Percentiles rank a stretch among this genome's conserved stretches.
Conservation (phyloP, 352 stramenopile species). For the Thalassiosira livingstoniorum region DNA sequence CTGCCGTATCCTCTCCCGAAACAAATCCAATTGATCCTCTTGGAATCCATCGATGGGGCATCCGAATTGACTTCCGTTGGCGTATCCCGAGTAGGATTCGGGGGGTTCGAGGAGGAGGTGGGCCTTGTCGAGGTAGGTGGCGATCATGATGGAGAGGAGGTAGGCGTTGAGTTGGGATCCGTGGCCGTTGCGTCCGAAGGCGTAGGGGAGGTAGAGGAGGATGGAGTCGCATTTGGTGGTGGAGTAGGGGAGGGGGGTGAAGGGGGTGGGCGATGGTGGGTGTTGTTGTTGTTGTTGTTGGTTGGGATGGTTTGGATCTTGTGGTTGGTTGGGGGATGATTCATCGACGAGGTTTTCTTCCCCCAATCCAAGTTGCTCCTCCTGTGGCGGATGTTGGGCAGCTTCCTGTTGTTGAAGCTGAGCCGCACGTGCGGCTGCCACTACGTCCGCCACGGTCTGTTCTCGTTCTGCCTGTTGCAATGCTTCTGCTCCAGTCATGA, state of each 20-base stretch:
- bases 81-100: slow-evolving; percentile 1
- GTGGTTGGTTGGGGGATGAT: no score
- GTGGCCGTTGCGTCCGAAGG: slow-evolving; percentile 35
- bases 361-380: no score
- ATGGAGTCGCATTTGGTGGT: slow-evolving; percentile 22
- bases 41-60: slow-evolving; percentile 32
- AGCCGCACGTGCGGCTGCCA: no score
- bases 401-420: no score
- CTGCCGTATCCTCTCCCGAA: background rate
- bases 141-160: slow-evolving; percentile 22
- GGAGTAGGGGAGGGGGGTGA: background rate
- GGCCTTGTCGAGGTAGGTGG: slow-evolving; percentile 23
- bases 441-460: no score
- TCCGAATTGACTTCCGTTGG: slow-evolving; percentile 23
- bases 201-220: slow-evolving; percentile 37
- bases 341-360: no score
- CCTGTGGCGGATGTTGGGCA: no score
- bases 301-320: no score
- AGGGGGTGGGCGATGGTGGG: background rate
- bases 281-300: slow-evolving; percentile 3
- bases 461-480: no score
- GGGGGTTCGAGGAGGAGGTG: slow-evolving; percentile 27
- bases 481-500: no score
- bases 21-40: background rate
- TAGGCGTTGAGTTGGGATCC: slow-evolving; percentile 36